A percentile compares a stretch with the other conserved stretches of the same genome.
Evolutionary conservation across 2,329 filamentous ascomycete genomes (phyloP).

Genomic region (Didymella pinodella): DNA sequence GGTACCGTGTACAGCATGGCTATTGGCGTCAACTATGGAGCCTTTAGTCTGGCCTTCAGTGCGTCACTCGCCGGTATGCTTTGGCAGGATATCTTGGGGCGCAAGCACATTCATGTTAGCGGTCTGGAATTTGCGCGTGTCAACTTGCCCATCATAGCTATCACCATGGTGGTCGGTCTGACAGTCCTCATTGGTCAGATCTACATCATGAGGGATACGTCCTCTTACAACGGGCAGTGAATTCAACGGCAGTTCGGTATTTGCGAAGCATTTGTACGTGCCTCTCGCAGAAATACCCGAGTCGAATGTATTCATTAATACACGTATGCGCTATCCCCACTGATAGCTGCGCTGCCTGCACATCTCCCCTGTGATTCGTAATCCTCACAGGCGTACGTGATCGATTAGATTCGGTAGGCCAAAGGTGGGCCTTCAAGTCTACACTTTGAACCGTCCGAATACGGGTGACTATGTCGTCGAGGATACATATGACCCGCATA

Average conservation of each 20-base stretch:
- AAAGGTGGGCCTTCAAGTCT: neutral
- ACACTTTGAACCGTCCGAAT: no score
- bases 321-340: no score
- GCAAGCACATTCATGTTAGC: constrained; percentile 72
- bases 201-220: constrained; percentile 62
- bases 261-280: neutral
- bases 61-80: constrained; percentile 75
- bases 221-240: constrained; percentile 44
- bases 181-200: constrained; percentile 69
- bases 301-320: no score
- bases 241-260: neutral
- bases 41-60: constrained; percentile 75
- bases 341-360: no score
- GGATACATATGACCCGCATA: no score
- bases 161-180: constrained; percentile 71
- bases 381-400: no score
- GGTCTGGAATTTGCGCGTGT: constrained; percentile 71
- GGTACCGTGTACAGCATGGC: constrained; percentile 78
- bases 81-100: constrained; percentile 73
- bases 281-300: no score
- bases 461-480: no score
- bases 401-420: no score
- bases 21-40: constrained; percentile 76
- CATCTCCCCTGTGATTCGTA: no score
- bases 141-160: constrained; percentile 74